Percentiles rank a stretch among this genome's conserved stretches.
Evolutionary conservation across 176 grass and related monocot species (phyloP).

Genomic region (Coix lacrymajobi): DNA sequence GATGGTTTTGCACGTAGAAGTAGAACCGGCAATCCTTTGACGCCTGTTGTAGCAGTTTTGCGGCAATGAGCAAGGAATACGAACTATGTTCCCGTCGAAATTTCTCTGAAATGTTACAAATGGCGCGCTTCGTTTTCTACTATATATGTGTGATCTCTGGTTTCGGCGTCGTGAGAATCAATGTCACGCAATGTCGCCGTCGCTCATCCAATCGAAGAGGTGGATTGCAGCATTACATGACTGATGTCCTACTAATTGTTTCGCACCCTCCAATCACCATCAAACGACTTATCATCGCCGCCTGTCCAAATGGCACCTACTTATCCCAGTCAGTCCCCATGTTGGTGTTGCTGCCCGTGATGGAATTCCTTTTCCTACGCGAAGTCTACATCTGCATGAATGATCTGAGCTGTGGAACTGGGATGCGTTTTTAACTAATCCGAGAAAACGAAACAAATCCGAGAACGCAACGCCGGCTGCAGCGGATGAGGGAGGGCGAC

Average conservation of each 20-base stretch:
- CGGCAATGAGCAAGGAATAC: background rate
- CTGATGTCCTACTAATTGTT: background rate
- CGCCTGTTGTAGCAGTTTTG: background rate
- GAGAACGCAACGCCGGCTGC: background rate
- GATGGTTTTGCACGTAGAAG: background rate
- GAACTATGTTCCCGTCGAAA: too few relatives aligned
- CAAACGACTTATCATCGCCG: constrained; percentile 23
- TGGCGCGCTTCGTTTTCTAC: background rate
- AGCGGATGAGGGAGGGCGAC: background rate
- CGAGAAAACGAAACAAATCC: background rate
- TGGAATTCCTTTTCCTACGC: background rate
- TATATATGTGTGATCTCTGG: too few relatives aligned
- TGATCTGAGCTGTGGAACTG: background rate
- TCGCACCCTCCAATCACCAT: background rate
- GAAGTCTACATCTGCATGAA: background rate
- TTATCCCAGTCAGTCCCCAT: too few relatives aligned
- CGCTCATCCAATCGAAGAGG: background rate
- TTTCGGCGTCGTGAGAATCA: background rate
- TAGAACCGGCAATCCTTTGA: background rate
- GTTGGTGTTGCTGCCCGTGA: background rate
- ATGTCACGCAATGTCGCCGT: background rate
- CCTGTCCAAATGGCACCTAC: too few relatives aligned
- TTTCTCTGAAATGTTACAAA: background rate
- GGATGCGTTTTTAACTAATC: background rate
- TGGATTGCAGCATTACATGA: background rate